Percentiles rank a stretch among this genome's conserved stretches.
These are phyloP conservation scores for Juglanconis sp. DNA, from an alignment of 2,329 filamentous ascomycete species.

Conservation along the genomic window DNA sequence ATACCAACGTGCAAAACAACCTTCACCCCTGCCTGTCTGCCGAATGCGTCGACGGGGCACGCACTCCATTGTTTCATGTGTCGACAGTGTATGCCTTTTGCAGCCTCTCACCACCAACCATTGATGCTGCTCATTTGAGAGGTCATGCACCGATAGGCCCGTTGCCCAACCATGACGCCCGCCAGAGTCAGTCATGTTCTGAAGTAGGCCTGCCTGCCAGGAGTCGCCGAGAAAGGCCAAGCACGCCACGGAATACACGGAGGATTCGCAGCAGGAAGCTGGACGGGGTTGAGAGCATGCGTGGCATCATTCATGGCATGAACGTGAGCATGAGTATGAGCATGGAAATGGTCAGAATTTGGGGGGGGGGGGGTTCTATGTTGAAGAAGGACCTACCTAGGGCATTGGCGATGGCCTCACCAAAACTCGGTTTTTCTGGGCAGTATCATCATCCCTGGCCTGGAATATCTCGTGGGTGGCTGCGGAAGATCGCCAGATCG, in stretches of 20 bases:
- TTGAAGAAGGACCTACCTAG: neutral
- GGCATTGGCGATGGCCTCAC: neutral
- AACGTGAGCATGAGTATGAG: too few relatives aligned
- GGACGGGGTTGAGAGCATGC: too few relatives aligned
- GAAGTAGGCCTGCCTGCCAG: too few relatives aligned
- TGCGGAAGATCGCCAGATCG: too few relatives aligned
- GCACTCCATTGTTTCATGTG: slow-evolving; percentile 4
- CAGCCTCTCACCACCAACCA: slow-evolving; percentile 1
- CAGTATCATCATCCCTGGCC: neutral
- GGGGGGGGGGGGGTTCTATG: too few relatives aligned
- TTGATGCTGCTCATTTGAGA: neutral
- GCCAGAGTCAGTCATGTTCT: neutral
- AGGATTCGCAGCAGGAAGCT: too few relatives aligned
- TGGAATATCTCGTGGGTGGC: too few relatives aligned
- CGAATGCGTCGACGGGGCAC: slow-evolving; percentile 1
- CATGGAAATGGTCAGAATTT: too few relatives aligned
- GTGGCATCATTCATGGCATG: too few relatives aligned
- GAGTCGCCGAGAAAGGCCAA: too few relatives aligned
- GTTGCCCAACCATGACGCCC: neutral
- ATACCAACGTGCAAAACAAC: too few relatives aligned
- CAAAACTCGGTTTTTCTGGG: neutral
- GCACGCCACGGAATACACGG: too few relatives aligned
- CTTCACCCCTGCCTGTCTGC: neutral
- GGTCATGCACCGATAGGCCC: neutral
- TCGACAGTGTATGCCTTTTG: neutral